phyloP scores from a whole-genome alignment of 1,284 basidiomycete genomes.

The Singerocomus rubriflavus region DNA sequence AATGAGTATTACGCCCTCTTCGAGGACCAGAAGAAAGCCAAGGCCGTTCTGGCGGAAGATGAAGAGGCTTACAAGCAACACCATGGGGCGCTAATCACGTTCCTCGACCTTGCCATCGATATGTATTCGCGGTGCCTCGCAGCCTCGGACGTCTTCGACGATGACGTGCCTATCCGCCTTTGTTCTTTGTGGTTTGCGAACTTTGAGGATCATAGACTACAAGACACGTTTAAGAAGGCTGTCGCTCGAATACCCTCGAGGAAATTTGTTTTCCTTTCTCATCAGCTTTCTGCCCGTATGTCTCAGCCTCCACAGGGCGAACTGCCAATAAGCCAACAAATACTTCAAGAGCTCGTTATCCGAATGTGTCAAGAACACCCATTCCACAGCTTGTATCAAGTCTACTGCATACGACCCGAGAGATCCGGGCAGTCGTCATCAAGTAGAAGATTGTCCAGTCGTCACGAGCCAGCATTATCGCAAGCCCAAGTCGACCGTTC shows the following conservation, averaged over 20 bases:
- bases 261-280: slow-evolving; percentile 89
- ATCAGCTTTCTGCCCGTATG: slow-evolving; percentile 89
- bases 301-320: slow-evolving; percentile 40
- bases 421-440: slow-evolving; percentile 19
- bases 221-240: slow-evolving; percentile 47
- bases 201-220: slow-evolving; percentile 58
- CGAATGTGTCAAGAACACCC: slow-evolving; percentile 90
- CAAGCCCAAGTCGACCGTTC: slow-evolving; percentile 48
- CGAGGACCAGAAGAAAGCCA: slow-evolving; percentile 40
- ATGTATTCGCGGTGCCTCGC: slow-evolving; percentile 82
- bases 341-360: slow-evolving; percentile 63
- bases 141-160: slow-evolving; percentile 71
- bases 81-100: slow-evolving; percentile 55
- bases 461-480: slow-evolving; percentile 36
- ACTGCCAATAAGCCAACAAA: slow-evolving; percentile 52
- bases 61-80: slow-evolving; percentile 59
- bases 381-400: slow-evolving; percentile 90
- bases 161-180: slow-evolving; percentile 76
- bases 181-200: slow-evolving; percentile 92
- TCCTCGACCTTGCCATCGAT: slow-evolving; percentile 72
- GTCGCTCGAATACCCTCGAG: slow-evolving; percentile 74
- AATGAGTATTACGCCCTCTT: slow-evolving; percentile 24
- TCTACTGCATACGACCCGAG: slow-evolving; percentile 69
- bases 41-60: slow-evolving; percentile 51
- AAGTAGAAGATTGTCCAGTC: slow-evolving; percentile 41